Evolutionary conservation across 2,329 filamentous ascomycete species (phyloP), one percentile per base, ranked within the genome.

Genomic region (Lomentospora prolificans): DNA sequence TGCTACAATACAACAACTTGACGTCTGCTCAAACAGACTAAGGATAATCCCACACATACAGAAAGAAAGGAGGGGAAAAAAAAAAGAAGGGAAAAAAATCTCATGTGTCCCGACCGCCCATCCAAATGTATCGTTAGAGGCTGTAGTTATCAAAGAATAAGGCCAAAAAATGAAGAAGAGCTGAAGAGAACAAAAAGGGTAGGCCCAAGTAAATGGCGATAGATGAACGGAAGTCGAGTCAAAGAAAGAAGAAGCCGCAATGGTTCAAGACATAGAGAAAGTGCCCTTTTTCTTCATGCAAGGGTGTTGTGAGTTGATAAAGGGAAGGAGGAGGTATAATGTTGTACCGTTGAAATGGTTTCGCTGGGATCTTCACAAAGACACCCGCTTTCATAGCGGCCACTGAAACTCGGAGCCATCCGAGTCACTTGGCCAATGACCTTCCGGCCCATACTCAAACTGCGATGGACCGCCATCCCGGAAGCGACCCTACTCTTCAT

Each of bases 401-500:
- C 17, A 36, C 31, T 25, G 30, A 1, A 30, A 31, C 39, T 44
- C 41, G n/a, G 53, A 57, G 27, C 59, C 55, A 10, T 57, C 28
- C 53, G 51, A n/a, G 57, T 53, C 24, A 36, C 56, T 9, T 58
- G 54, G 24, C 63, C 59, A 58, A 65, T 64, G 22, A 57, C 60
- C 53, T 65, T 60, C 51, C 61, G 57, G 58, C 60, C 61, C 57
- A 59, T 60, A 55, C 61, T 59, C 63, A 66, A 65, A 63, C 17
- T 14, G 17, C 17, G 19, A 4, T n/a, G 44, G 24, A n/a, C 10
- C 10, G 44, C 66, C 64, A 58, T 62, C 60, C 61, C 63, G 64
- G 59, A 67, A 65, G 64, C 63, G 64, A 60, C 65, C 60, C 71
- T 72, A 79, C 67, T 82, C 79, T 65, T 82, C 79, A 55, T 80